Percentiles rank a stretch among this genome's conserved stretches.
Conservation (phyloP, 208 protist genomes). For the Jaenimonas drosophilae region DNA sequence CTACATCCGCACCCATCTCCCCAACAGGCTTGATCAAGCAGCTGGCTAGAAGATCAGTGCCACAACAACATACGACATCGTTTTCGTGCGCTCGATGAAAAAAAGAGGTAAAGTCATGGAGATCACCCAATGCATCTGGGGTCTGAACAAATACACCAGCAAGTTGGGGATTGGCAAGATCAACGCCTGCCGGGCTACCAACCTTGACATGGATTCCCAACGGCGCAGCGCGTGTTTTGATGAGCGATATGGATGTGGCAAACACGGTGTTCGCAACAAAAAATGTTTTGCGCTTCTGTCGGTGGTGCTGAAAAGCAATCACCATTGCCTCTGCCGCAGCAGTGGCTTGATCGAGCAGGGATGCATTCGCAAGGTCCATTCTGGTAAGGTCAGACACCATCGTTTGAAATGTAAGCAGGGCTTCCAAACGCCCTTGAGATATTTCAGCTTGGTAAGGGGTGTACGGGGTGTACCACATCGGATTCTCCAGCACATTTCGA, state of each 20-base stretch:
- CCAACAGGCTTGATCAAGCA: constrained; percentile 89
- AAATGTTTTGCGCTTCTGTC: constrained; percentile 42
- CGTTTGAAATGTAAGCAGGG: constrained; percentile 97
- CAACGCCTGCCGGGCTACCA: constrained; percentile 45
- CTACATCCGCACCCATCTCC: constrained; percentile 94
- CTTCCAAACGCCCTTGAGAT: constrained; percentile 95
- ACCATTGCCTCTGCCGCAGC: constrained; percentile 63
- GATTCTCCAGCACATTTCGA: constrained; percentile 97
- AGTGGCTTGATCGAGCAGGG: constrained; percentile 92
- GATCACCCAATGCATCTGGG: constrained; percentile 77
- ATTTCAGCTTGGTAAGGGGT: constrained; percentile 97
- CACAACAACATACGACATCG: constrained; percentile 65
- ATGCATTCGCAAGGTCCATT: constrained; percentile 94
- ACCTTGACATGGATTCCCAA: constrained; percentile 88
- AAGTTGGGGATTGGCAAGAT: constrained; percentile 48
- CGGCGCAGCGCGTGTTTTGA: constrained; percentile 57
- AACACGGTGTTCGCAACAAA: constrained; percentile 60
- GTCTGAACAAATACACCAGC: constrained; percentile 93
- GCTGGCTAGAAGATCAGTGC: constrained; percentile 92
- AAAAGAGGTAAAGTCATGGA: constrained; percentile 79
- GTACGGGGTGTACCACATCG: constrained; percentile 99
- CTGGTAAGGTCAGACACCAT: constrained; percentile 95
- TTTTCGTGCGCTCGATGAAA: constrained; percentile 45
- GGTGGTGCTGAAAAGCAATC: constrained; percentile 40
- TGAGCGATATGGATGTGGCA: constrained; percentile 52